A percentile compares a stretch with the other conserved stretches of the same genome.
Evolutionary conservation across 2,329 filamentous ascomycete genomes (phyloP).

Genomic region (Paracoccidioides brasiliensis): DNA sequence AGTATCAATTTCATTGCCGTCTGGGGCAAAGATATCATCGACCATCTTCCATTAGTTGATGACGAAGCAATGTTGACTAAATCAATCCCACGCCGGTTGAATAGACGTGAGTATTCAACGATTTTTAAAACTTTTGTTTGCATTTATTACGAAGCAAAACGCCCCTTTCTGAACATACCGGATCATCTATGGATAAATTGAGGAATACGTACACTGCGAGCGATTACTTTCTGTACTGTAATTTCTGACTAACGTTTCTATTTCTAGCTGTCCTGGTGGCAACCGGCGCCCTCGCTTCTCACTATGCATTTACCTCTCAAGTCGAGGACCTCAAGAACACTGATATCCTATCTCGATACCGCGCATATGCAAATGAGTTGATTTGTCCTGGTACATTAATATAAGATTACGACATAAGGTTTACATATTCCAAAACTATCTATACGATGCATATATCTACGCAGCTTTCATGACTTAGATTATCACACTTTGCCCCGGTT

Average conservation of each 20-base stretch:
- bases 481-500: no score
- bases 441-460: no score
- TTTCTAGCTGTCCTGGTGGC: conserved; percentile 1
- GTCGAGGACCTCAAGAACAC: conserved; percentile 19
- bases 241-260: background rate
- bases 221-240: no score
- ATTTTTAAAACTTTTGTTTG: no score
- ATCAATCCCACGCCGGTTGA: background rate
- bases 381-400: conserved; percentile 27
- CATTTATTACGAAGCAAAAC: background rate
- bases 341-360: conserved; percentile 42
- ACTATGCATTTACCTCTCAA: background rate
- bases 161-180: conserved; percentile 1
- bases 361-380: conserved; percentile 40
- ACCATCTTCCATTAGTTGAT: conserved; percentile 21
- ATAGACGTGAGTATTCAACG: background rate
- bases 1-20: conserved; percentile 44
- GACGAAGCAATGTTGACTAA: background rate
- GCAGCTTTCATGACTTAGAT: no score
- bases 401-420: background rate
- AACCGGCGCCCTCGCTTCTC: background rate
- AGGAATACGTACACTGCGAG: no score
- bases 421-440: background rate
- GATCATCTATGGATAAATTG: no score
- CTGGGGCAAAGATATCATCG: conserved; percentile 40